Conservation (phyloP, 306 rosid species). For the Sindora glabra region DNA sequence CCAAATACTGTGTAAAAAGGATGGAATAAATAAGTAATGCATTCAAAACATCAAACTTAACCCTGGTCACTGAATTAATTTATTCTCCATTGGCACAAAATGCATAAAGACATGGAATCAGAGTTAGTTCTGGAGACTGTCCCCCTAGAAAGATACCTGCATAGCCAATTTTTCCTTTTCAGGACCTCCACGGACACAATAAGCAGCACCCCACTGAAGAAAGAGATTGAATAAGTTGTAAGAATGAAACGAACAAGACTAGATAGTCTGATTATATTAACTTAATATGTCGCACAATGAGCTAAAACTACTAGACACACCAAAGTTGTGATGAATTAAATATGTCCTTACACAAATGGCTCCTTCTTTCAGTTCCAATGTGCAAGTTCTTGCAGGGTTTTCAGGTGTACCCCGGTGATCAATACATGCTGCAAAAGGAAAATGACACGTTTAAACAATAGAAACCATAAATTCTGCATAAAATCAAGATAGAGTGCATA, state of each 20-base stretch:
- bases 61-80: not conserved
- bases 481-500: not conserved
- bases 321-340: not conserved
- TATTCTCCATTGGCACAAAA: no score
- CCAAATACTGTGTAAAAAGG: conserved; percentile 62
- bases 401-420: conserved; percentile 95
- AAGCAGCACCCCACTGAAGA: conserved; percentile 97
- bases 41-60: not conserved
- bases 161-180: conserved; percentile 67
- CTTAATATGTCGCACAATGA: not conserved
- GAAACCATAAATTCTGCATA: not conserved
- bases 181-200: conserved; percentile 69
- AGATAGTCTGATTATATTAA: no score
- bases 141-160: conserved; percentile 54
- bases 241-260: not conserved
- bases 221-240: not conserved
- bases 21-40: not conserved
- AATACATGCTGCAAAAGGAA: conserved; percentile 55
- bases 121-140: not conserved
- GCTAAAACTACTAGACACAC: not conserved
- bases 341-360: conserved; percentile 57
- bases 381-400: conserved; percentile 88
- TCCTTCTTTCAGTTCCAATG: conserved; percentile 74
- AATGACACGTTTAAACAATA: not conserved
- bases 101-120: no score